A percentile compares a stretch with the other conserved stretches of the same genome.
phyloP scores from a whole-genome alignment of 1,139 yeast species.

The Diutina ranongensis region DNA sequence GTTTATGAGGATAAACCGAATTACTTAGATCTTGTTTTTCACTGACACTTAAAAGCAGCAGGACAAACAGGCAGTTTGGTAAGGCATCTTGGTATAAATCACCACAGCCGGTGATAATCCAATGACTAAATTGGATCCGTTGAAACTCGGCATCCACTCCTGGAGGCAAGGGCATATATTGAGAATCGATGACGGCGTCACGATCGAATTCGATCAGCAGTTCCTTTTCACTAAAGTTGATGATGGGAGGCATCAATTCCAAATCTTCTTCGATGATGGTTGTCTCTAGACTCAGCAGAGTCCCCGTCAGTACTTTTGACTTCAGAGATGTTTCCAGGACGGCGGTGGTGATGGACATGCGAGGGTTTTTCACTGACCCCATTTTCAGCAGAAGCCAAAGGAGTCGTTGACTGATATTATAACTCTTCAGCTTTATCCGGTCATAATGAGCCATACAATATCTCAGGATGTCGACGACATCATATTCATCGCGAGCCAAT shows the following conservation, averaged over 20 bases:
- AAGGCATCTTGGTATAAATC: constrained; percentile 42
- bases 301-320: not conserved
- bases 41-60: constrained; percentile 41
- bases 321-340: not conserved
- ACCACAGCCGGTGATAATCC: constrained; percentile 10
- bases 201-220: constrained; percentile 5
- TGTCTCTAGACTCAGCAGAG: not conserved
- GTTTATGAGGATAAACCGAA: not conserved
- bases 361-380: not conserved
- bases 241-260: not conserved
- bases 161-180: not conserved
- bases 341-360: not conserved
- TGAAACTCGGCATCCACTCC: constrained; percentile 3
- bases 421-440: not conserved
- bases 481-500: constrained; percentile 5
- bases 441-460: constrained; percentile 1
- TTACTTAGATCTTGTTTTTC: constrained; percentile 1
- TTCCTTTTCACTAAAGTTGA: not conserved
- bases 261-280: not conserved
- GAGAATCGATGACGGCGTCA: not conserved
- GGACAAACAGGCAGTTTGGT: constrained; percentile 70
- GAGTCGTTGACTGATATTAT: not conserved
- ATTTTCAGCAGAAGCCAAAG: not conserved
- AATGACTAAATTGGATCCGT: constrained; percentile 1
- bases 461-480: not conserved